Base-by-base conservation (phyloP, 2,329 filamentous ascomycete species). In the Volutella citrinella region DNA sequence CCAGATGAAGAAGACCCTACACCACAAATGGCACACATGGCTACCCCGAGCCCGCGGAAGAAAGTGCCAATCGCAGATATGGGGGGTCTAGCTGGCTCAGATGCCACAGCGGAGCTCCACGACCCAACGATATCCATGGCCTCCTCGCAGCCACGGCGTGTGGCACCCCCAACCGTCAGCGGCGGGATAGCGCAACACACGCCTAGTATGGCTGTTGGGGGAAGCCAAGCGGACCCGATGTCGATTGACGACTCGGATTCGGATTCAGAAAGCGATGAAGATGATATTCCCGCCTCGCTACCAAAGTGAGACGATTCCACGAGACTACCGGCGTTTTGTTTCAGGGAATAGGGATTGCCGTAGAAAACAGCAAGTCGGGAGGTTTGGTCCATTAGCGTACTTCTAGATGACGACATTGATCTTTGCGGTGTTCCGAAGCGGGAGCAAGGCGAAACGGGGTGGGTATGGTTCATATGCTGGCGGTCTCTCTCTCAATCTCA, bases 81-180 rank as follows among this genome's bases (percentile, higher is more conserved):
- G 45, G 56, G 60, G 10, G 61, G 66, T 1, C 41, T 66, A 6
- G 43, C 46, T 6, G 62, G 54, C 2, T 55, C 63, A 3, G 45
- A 56, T 12, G 63, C 58, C 10, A 63, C 63, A 3, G 61, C 59
- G 6, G 61, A 63, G 31, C 51, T 45, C 11, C 49, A 52, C 16
- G 64, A 68, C 38, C 64, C 65, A 5, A 66, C 61, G 4, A 30
- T 49, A 10, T 36, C 39, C 10, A 30, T 49, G 7, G 45, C 46
- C 14, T 36, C 55, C 13, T 38, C 48, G 4, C 49, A 48, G 20
- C 46, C 50, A 17, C 46, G 44, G 19, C 31, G 38, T 28, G 28
- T 35, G 12, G 40, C 35, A 7, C 28, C 42, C 21, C 33, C 32
- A 13, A 12, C 21, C 4, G n/a, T 15, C 23, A 28, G 8, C 7